Percentiles rank a stretch among this genome's conserved stretches.
These are phyloP conservation scores for Penicillium occitanis DNA, from an alignment of 2,329 filamentous ascomycete species.

Conservation along the genomic window DNA sequence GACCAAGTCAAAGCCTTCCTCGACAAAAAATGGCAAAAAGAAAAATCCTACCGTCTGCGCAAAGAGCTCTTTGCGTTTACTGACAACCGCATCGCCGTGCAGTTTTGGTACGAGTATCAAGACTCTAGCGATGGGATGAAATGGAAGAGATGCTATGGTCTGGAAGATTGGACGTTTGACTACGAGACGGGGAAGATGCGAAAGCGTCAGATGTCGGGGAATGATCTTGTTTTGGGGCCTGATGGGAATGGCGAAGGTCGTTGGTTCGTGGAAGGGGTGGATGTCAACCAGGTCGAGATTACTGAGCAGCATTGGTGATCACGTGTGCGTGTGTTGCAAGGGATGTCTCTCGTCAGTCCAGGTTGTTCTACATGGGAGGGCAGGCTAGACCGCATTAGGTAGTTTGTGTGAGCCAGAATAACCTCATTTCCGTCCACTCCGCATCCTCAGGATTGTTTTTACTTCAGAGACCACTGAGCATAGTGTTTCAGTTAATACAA, in stretches of 20 bases:
- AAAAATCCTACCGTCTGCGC: slow-evolving; percentile 69
- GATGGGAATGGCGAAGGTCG: slow-evolving; percentile 45
- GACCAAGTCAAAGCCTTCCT: slow-evolving; percentile 68
- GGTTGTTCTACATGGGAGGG: not conserved
- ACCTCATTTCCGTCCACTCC: not conserved
- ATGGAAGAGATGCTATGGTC: slow-evolving; percentile 85
- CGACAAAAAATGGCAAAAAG: slow-evolving; percentile 70
- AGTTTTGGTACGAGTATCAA: slow-evolving; percentile 87
- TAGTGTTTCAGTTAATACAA: not conserved
- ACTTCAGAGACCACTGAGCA: not conserved
- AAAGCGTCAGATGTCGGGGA: slow-evolving; percentile 51
- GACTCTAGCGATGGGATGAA: slow-evolving; percentile 62
- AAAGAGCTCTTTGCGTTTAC: slow-evolving; percentile 82
- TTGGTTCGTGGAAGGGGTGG: slow-evolving; percentile 47
- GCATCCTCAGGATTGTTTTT: not conserved
- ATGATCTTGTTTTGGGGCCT: slow-evolving; percentile 45
- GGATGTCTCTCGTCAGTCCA: not conserved
- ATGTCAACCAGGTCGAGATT: slow-evolving; percentile 42
- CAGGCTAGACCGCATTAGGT: slow-evolving; percentile 8
- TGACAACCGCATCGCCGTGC: slow-evolving; percentile 76
- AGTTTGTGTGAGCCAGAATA: slow-evolving; percentile 4
- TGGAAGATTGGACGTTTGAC: slow-evolving; percentile 56
- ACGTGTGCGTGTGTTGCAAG: slow-evolving; percentile 20
- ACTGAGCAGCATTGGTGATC: slow-evolving; percentile 37
- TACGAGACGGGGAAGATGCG: slow-evolving; percentile 45